A percentile compares a stretch with the other conserved stretches of the same genome.
phyloP scores from a whole-genome alignment of 2,329 filamentous ascomycete species.

The Teratosphaeria gauchensis region DNA sequence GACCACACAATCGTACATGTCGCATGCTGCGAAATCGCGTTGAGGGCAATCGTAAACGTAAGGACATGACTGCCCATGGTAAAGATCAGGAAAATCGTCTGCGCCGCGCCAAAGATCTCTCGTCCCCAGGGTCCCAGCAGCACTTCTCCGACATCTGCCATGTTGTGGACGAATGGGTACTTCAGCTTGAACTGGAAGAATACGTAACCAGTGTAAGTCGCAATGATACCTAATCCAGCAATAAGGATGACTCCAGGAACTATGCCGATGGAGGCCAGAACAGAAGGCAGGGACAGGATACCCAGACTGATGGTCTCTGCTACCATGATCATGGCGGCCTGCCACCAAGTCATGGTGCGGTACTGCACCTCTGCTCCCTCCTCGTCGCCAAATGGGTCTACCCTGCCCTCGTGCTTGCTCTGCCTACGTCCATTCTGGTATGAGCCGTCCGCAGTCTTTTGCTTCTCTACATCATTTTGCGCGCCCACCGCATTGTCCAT shows the following conservation, averaged over 20 bases:
- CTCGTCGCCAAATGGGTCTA: slow-evolving; percentile 5
- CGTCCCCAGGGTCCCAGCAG: slow-evolving; percentile 52
- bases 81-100: slow-evolving; percentile 57
- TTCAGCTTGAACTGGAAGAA: slow-evolving; percentile 49
- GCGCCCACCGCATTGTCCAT: background rate
- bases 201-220: slow-evolving; percentile 52
- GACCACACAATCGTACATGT: slow-evolving; percentile 57
- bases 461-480: slow-evolving; percentile 2
- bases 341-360: slow-evolving; percentile 44
- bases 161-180: slow-evolving; percentile 45
- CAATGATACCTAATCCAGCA: slow-evolving; percentile 43
- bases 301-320: slow-evolving; percentile 43
- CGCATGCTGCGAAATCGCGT: slow-evolving; percentile 51
- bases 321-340: slow-evolving; percentile 46
- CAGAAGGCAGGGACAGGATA: slow-evolving; percentile 45
- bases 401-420: slow-evolving; percentile 2
- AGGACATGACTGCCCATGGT: slow-evolving; percentile 60
- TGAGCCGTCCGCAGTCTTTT: background rate
- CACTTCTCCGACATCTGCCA: slow-evolving; percentile 59
- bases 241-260: slow-evolving; percentile 45
- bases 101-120: slow-evolving; percentile 54
- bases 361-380: slow-evolving; percentile 34
- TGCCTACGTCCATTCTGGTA: background rate
- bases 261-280: slow-evolving; percentile 42
- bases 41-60: slow-evolving; percentile 62